Percentiles rank a stretch among this genome's conserved stretches.
Evolutionary conservation across 495 filamentous ascomycete species (phyloP).

Genomic region (Usnea hakonensis): DNA sequence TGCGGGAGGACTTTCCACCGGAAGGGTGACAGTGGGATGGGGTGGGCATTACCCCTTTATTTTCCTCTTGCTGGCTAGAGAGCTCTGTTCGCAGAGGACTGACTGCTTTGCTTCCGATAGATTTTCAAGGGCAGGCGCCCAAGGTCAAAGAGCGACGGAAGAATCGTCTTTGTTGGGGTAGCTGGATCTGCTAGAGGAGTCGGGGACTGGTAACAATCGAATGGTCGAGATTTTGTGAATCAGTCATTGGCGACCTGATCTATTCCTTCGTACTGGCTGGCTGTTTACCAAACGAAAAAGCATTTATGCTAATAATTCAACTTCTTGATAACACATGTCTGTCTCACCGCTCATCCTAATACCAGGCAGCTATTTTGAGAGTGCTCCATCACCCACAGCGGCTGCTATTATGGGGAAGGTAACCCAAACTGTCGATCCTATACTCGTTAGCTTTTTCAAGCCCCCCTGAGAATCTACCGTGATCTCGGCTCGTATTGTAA

Average conservation of each 20-base stretch:
- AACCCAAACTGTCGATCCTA: too few relatives aligned
- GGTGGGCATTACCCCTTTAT: neutral
- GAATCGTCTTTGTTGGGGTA: neutral
- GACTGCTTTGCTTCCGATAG: neutral
- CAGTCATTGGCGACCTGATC: neutral
- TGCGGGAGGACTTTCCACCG: slow-evolving; percentile 2
- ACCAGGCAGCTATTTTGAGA: too few relatives aligned
- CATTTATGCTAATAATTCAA: neutral
- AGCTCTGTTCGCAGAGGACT: neutral
- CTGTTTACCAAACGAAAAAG: neutral
- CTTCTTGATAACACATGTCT: neutral
- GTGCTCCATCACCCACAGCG: too few relatives aligned
- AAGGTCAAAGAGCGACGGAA: neutral
- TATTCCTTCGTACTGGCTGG: neutral
- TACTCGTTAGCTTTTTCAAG: too few relatives aligned
- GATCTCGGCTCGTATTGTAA: too few relatives aligned
- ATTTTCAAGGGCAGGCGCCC: neutral
- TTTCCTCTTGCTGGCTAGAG: neutral
- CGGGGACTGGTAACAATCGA: neutral
- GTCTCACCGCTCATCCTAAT: neutral
- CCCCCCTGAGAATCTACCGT: too few relatives aligned
- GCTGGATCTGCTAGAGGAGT: neutral
- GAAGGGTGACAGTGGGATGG: slow-evolving; percentile 7
- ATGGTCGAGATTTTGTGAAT: neutral
- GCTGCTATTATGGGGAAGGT: too few relatives aligned